Conservation (phyloP, 257 asterid genomes). For the Eucommia ulmoides region DNA sequence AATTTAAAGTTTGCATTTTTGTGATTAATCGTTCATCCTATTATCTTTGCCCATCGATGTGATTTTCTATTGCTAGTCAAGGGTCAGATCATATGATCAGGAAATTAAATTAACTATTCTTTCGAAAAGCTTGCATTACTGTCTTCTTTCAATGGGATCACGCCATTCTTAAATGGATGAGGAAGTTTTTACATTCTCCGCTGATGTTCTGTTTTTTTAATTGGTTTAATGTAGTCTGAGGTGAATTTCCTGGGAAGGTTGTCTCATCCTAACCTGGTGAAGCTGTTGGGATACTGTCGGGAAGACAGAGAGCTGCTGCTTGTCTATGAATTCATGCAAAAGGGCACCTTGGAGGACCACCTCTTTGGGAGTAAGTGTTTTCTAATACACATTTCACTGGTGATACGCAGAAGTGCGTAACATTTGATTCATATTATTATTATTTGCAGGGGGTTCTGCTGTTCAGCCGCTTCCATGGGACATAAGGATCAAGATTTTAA, state of each 20-base stretch:
- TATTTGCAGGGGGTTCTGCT: slow-evolving; percentile 50
- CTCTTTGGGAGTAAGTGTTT: slow-evolving; percentile 69
- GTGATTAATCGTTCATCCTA: background rate
- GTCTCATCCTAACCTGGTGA: slow-evolving; percentile 75
- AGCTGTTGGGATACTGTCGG: slow-evolving; percentile 74
- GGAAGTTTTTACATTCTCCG: background rate
- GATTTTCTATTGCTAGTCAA: background rate
- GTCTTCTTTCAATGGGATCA: background rate
- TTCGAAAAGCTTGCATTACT: background rate
- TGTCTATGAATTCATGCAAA: slow-evolving; percentile 81
- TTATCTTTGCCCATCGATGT: background rate
- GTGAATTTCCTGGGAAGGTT: slow-evolving; percentile 77
- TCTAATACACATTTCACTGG: background rate
- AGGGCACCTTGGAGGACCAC: slow-evolving; percentile 95
- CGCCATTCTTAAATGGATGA: background rate
- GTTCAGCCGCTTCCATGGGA: slow-evolving; percentile 75
- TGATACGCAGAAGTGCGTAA: background rate
- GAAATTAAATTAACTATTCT: background rate
- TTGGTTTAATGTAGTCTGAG: slow-evolving; percentile 47
- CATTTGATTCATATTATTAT: background rate
- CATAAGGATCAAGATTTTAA: slow-evolving; percentile 42
- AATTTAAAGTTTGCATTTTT: background rate
- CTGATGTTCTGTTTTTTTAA: background rate
- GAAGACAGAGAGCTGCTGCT: slow-evolving; percentile 73
- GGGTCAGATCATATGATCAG: background rate